Evolutionary conservation across 2,329 filamentous ascomycete species (phyloP), one percentile per base, ranked within the genome.

Genomic region (Phyllosticta paracitricarpa): DNA sequence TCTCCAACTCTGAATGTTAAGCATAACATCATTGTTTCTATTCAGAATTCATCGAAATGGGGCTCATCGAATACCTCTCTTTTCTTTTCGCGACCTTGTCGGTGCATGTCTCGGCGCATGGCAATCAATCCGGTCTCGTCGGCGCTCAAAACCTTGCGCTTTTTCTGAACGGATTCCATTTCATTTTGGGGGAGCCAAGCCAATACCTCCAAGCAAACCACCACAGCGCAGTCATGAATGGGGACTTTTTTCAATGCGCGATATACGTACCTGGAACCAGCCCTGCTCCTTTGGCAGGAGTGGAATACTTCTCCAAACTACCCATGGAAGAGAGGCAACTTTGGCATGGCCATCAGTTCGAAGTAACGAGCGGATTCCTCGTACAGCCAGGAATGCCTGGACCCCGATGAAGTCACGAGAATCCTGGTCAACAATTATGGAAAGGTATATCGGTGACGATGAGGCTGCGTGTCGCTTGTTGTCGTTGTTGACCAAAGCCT

Each of bases 191-290:
- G 8, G 26, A 55, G 2, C 57, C 61, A 6, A 25, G 40, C 22
- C 53, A 59, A 19, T 59, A 56, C 53, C 30, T 62, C n/a, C 57
- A 59, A 35, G 61, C 61, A 19, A 62, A 62, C 61, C 61, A 62
- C 61, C 61, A 62, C 61, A 61, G 61, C 57, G 51, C 40, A n/a
- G 17, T 62, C 61, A 58, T 62, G 57, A 51, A 12, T 33, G 33
- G 52, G n/a, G 61, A 62, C 10, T 62, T 62, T 28, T 24, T 62
- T 24, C 61, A 62, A 51, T 62, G 61, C 61, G 51, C 52, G 56
- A 62, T 62, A 51, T 59, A 59, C 61, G 56, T 62, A n/a, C 61
- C 61, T 10, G 61, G 61, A 48, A 59, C 61, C 33, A 62, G 59
- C 52, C 61, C 61, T 12, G 61, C 52, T 14, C 61, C 52, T 40